Evolutionary conservation across 1,139 yeast genomes (phyloP).

Genomic region (Saccharomyces hybrid): DNA sequence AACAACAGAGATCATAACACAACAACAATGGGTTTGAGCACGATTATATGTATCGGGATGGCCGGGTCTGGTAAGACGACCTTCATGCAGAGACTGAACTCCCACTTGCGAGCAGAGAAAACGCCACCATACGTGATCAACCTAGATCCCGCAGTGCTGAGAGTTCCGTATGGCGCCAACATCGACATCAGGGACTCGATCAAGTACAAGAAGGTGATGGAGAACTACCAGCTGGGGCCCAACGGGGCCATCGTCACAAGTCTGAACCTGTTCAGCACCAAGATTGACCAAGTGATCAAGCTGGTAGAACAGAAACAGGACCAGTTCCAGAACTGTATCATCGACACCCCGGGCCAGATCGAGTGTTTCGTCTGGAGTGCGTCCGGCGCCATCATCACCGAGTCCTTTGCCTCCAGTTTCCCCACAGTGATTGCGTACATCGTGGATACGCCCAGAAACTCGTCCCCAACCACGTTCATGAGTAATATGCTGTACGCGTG

Average conservation of each 20-base stretch:
- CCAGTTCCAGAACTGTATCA: slow-evolving; percentile 60
- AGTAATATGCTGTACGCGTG: slow-evolving; percentile 98
- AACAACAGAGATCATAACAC: neutral
- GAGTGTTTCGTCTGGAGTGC: slow-evolving; percentile 98
- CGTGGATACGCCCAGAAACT: slow-evolving; percentile 91
- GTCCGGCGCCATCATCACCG: slow-evolving; percentile 92
- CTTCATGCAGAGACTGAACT: slow-evolving; percentile 88
- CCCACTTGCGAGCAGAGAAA: slow-evolving; percentile 69
- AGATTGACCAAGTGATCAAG: slow-evolving; percentile 88
- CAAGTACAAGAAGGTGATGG: slow-evolving; percentile 94
- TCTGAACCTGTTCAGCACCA: slow-evolving; percentile 83
- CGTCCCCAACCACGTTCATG: slow-evolving; percentile 94
- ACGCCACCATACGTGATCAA: slow-evolving; percentile 81
- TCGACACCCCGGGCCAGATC: slow-evolving; percentile 98
- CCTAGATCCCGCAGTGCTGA: slow-evolving; percentile 92
- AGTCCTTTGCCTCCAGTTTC: slow-evolving; percentile 90
- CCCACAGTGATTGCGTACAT: slow-evolving; percentile 95
- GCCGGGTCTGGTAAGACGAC: slow-evolving; percentile 98
- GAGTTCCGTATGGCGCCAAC: slow-evolving; percentile 87
- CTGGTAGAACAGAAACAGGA: slow-evolving; percentile 77
- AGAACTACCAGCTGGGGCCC: slow-evolving; percentile 85
- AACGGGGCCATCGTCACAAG: slow-evolving; percentile 98
- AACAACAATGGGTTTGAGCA: slow-evolving; percentile 48
- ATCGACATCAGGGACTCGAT: slow-evolving; percentile 96
- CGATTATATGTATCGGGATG: slow-evolving; percentile 87